Base-by-base conservation (phyloP, 306 rosid species). In the Acacia crassicarpa region DNA sequence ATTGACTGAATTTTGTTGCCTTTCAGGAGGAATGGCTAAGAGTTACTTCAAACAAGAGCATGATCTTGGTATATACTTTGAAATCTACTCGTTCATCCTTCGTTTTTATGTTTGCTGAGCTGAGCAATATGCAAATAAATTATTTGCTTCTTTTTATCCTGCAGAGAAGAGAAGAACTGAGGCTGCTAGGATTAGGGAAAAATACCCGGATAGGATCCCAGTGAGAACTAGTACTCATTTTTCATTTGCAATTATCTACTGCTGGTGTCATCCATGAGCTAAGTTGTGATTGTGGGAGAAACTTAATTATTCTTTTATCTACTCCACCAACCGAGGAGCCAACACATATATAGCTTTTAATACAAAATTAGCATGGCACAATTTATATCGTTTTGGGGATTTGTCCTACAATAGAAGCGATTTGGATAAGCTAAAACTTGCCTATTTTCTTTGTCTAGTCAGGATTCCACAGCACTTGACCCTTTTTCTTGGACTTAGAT, bases 1-100 rank as follows among this genome's bases (percentile, higher is more conserved):
- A 62, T 78, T 82, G 84, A 74, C 77, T 81, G 66, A 58, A 77
- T 33, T 43, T 81, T 84, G 77, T 75, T 91, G 76, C 11, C 83
- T 89, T 53, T 93, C 13, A 92, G 92, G 87, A 45, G 77, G 73
- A 68, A 94, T 94, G 98, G 93, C 97, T 67, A 94, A 82, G 92
- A 92, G 98, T 81, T 94, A 91, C 88, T 94, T 94, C 94, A 94
- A 94, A 89, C 97, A 92, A 88, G 98, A 94, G 83, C 97, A 94
- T 82, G 98, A 94, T 89, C 91, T 94, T 83, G 98, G 98, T 94
- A 85, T 44, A 20, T 59, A 33, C 20, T 10, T 20, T 77, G 73
- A 74, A 46, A 22, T 74, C 15, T 79, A 3, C 17, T n/a, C n/a
- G 14, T 70, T 70, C 35, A 72, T 76, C 45, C 20, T 68, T 85